Base-by-base conservation (phyloP, 306 rosid species). In the Luffa acutangula region DNA sequence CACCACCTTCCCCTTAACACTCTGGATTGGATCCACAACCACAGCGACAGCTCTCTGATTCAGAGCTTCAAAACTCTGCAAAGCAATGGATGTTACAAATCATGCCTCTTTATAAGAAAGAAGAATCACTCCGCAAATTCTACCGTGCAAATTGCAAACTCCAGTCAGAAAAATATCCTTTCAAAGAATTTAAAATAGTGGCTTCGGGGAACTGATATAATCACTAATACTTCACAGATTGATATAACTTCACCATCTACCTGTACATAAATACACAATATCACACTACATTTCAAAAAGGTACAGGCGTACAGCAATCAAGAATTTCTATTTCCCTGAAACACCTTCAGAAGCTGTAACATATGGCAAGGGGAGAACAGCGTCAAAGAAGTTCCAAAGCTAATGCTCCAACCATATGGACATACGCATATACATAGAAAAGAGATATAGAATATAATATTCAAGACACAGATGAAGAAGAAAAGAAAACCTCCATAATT, bases 21-120 rank as follows among this genome's bases (percentile, higher is more conserved):
- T 90, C 81, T 92, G 98, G 81, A 94, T 89, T 14, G 98, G 98
- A 85, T 94, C 98, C 60, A 94, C 97, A 78, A 92, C 98, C 70
- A 94, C 98, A 60, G 94, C 98, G 41, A 94, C 98, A 83, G 93
- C 98, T 20, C 98, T 87, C 80, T 90, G 97, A 81, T 92, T 94
- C 39, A 94, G 82, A 66, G 98, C 98, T 88, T 94, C 97, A 81
- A 94, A 94, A 82, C 98, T 92, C 98, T 92, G 78, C 54, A 92
- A 21, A 31, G 76, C 33, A 11, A 33, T 70, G 56, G 3, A 41
- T 25, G 36, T 0, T 11, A 3, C 46, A 33, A 46, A 56, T n/a
- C 31, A 56, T 18, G 62, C 31, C 62, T 56, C 62, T n/a, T 18
- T 18, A 7, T n/a, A 56, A n/a, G 62, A n/a, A 6, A n/a, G 3